A percentile compares a stretch with the other conserved stretches of the same genome.
These are phyloP conservation scores for Pseudocercospora eumusae DNA, from an alignment of 2,329 filamentous ascomycete genomes.

Conservation along the genomic window DNA sequence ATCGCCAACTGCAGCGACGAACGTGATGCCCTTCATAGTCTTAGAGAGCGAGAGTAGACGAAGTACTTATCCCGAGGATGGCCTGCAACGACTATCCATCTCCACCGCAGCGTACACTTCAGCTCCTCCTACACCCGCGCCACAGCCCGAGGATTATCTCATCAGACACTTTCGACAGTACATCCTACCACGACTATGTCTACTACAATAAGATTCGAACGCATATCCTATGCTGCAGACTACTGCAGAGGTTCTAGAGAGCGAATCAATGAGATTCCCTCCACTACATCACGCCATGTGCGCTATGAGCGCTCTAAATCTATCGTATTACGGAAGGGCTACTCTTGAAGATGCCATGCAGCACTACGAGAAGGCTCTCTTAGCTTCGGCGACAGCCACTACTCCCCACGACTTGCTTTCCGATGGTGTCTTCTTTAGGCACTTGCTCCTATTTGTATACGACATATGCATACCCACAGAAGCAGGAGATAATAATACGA, in stretches of 20 bases:
- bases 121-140: conserved; percentile 20
- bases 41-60: conserved; percentile 14
- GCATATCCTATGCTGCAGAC: conserved; percentile 21
- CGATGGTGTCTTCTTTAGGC: conserved; percentile 58
- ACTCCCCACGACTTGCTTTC: conserved; percentile 55
- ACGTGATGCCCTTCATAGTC: conserved; percentile 9
- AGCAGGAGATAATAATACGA: conserved; percentile 41
- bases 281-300: conserved; percentile 61
- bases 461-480: conserved; percentile 48
- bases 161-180: conserved; percentile 34
- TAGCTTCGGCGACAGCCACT: conserved; percentile 47
- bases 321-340: conserved; percentile 50
- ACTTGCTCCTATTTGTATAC: conserved; percentile 60
- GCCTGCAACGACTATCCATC: conserved; percentile 29
- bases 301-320: conserved; percentile 57
- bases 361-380: conserved; percentile 57
- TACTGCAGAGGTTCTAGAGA: conserved; percentile 33
- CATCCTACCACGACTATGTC: conserved; percentile 32
- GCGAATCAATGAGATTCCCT: conserved; percentile 52
- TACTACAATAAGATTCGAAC: conserved; percentile 24
- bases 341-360: conserved; percentile 53
- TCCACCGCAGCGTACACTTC: conserved; percentile 25
- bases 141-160: conserved; percentile 28
- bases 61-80: conserved; percentile 28
- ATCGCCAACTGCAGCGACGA: conserved; percentile 18